Evolutionary conservation across 1,284 basidiomycete species (phyloP), one percentile per base, ranked within the genome.

Genomic region (Amylostereum chailletii): DNA sequence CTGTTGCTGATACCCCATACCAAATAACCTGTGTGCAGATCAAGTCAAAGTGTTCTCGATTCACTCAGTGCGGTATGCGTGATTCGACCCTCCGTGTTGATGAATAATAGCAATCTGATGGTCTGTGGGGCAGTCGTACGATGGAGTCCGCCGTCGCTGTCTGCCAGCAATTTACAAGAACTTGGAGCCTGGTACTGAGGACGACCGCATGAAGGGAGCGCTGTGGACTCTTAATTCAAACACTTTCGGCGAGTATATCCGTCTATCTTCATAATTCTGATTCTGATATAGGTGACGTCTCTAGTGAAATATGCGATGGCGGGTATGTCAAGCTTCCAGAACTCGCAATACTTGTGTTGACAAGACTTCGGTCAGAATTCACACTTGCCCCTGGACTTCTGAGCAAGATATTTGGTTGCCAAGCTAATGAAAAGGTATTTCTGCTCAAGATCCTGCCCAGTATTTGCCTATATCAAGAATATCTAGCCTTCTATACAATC

Each of bases 141-240:
- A 93, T 58, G 92, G 92, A 5, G 71, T 84, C 58, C 80, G 72
- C 58, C 79, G 75, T 46, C 79, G 73, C 42, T 84, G 81, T 58
- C 66, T 86, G 59, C 77, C 88, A 2, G 67, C 73, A 40, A 68
- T 94, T 2, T 83, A 91, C 58, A 71, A 79, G 34, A 80, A 85
- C 0, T 70, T 95, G 42, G 74, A 81, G 48, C 80, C 84, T 3
- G 88, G 85, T 1, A 77, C 75, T 27, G 88, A 91, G 40, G 90
- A 92, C 58, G 90, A 94, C 64, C 76, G 85, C 41, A 91, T 94
- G 81, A 96, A 97, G 69, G 91, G 91, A 10, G 92, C 93, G 0
- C 68, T 97, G 7, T 93, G 91, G 76, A 86, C 90, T 3, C 68
- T 97, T 31, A 86, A 86, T 56, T 71, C 73, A 31, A 72, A 80